A percentile compares a stretch with the other conserved stretches of the same genome.
phyloP scores from a whole-genome alignment of 352 stramenopile genomes.

The Globisporangium takayamanum region DNA sequence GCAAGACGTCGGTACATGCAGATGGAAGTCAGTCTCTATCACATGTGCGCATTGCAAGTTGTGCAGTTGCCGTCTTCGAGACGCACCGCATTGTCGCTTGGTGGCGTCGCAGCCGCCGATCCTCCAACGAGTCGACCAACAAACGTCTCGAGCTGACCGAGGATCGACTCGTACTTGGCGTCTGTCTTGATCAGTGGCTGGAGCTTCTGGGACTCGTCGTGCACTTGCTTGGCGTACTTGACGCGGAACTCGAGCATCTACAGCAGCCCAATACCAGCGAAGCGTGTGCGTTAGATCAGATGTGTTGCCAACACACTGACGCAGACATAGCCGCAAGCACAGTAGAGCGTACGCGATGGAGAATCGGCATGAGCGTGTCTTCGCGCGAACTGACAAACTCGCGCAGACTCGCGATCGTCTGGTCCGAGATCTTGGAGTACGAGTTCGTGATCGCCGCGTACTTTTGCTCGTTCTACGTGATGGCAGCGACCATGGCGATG shows the following conservation, averaged over 20 bases:
- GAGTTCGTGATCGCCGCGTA: slow-evolving; percentile 50
- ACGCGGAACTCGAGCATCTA: slow-evolving; percentile 59
- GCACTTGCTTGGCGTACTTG: slow-evolving; percentile 45
- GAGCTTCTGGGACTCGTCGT: slow-evolving; percentile 48
- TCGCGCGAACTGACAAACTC: slow-evolving; percentile 60
- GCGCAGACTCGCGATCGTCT: slow-evolving; percentile 46
- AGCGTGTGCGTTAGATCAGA: too few species aligned
- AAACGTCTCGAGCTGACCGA: slow-evolving; percentile 41
- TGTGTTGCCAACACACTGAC: too few species aligned
- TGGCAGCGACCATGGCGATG: too few species aligned
- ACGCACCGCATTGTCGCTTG: too few species aligned
- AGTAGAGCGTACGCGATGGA: slow-evolving; percentile 34
- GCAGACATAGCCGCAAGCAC: too few species aligned
- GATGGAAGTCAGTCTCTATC: too few species aligned
- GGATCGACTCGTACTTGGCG: slow-evolving; percentile 28
- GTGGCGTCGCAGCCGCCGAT: neutral
- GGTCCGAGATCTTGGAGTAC: slow-evolving; percentile 63
- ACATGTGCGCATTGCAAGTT: too few species aligned
- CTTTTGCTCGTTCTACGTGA: slow-evolving; percentile 67
- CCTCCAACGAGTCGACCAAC: slow-evolving; percentile 14
- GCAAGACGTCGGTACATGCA: too few species aligned
- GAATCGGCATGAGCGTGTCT: slow-evolving; percentile 46
- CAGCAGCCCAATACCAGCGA: too few species aligned
- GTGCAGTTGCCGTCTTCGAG: too few species aligned
- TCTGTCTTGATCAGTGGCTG: slow-evolving; percentile 39